A percentile compares a stretch with the other conserved stretches of the same genome.
Conservation (phyloP, 495 filamentous ascomycete genomes). For the Niebla homalea region DNA sequence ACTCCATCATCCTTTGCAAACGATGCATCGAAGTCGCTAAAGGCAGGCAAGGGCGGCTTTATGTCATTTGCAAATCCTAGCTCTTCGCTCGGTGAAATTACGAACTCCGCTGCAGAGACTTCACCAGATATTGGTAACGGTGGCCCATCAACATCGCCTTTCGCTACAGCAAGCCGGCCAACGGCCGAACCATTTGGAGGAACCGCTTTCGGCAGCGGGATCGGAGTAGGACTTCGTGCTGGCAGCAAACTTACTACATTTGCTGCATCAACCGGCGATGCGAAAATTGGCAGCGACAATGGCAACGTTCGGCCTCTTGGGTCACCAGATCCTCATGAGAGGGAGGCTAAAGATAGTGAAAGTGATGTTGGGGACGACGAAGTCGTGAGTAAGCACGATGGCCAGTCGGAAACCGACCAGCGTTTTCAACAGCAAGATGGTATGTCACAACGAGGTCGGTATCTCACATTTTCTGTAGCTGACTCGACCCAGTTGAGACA, state of each 20-base stretch:
- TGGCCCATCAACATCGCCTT: conserved; percentile 12
- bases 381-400: conserved; percentile 23
- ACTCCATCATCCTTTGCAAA: too few relatives aligned
- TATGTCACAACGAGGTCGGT: conserved; percentile 26
- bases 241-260: conserved; percentile 49
- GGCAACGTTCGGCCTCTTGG: conserved; percentile 57
- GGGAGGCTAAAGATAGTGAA: conserved; percentile 31
- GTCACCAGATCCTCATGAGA: conserved; percentile 43
- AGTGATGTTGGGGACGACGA: conserved; percentile 34
- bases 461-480: conserved; percentile 3
- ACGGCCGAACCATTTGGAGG: conserved; percentile 26
- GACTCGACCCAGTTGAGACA: conserved; percentile 45
- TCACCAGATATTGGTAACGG: too few relatives aligned
- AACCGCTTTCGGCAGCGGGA: conserved; percentile 35
- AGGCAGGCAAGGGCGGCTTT: not conserved
- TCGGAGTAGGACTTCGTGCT: conserved; percentile 40
- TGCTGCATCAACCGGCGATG: conserved; percentile 45
- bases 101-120: too few relatives aligned
- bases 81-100: too few relatives aligned
- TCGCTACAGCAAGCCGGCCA: conserved; percentile 18
- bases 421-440: conserved; percentile 54
- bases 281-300: conserved; percentile 38
- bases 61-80: not conserved
- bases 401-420: conserved; percentile 42
- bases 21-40: not conserved